phyloP scores from a whole-genome alignment of 768 basidiomycete genomes.

The Cantharellus cinnabarinus region DNA sequence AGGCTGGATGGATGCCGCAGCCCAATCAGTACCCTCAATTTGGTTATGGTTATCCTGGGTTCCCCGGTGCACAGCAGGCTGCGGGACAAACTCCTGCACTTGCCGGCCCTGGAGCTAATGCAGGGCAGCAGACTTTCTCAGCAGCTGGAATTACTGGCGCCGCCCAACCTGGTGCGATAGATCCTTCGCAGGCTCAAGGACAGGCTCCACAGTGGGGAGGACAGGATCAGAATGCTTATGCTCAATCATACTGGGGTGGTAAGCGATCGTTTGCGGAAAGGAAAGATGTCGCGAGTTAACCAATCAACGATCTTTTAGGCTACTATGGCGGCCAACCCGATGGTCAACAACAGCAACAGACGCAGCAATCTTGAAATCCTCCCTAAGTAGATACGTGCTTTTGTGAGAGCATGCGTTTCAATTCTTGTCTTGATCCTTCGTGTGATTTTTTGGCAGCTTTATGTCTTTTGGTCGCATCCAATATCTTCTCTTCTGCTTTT shows the following conservation, averaged over 20 bases:
- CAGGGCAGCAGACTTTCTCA: slow-evolving; percentile 13
- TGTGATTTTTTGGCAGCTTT: no score
- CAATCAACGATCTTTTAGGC: background rate
- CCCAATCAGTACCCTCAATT: slow-evolving; percentile 54
- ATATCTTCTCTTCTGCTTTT: no score
- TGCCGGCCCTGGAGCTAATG: slow-evolving; percentile 36
- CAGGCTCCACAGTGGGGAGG: background rate
- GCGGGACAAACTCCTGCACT: slow-evolving; percentile 35
- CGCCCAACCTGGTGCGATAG: background rate
- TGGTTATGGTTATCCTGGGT: slow-evolving; percentile 43
- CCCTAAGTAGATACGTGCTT: background rate
- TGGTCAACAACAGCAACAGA: background rate
- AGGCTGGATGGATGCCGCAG: slow-evolving; percentile 47
- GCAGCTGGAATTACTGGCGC: background rate
- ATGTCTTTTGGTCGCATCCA: no score
- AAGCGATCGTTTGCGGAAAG: background rate
- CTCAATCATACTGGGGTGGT: background rate
- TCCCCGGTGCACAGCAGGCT: slow-evolving; percentile 5
- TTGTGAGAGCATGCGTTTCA: background rate
- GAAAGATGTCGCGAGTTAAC: background rate
- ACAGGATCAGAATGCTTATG: background rate
- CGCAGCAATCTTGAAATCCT: background rate
- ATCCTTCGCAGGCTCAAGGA: background rate
- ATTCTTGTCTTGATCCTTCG: no score
- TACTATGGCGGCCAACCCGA: background rate